A percentile compares a stretch with the other conserved stretches of the same genome.
phyloP scores from a whole-genome alignment of 495 filamentous ascomycete genomes.

The Penicillium coffeae region DNA sequence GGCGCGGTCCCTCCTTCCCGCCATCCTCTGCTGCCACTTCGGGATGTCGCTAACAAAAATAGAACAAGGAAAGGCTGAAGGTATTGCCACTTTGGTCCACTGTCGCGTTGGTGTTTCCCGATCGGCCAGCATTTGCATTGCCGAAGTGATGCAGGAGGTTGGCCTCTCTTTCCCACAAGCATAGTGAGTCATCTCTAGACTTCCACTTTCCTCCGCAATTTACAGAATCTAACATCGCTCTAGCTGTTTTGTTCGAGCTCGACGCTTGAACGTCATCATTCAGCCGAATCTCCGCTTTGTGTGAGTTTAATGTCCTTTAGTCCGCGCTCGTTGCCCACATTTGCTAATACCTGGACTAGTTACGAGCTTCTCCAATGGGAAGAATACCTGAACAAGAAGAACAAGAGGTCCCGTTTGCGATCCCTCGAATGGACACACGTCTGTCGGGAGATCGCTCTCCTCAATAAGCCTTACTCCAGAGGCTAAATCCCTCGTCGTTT shows the following conservation, averaged over 20 bases:
- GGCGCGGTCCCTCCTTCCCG: not conserved
- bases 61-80: slow-evolving; percentile 72
- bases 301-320: slow-evolving; percentile 27
- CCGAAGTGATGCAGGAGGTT: slow-evolving; percentile 84
- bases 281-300: slow-evolving; percentile 67
- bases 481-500: slow-evolving; percentile 4
- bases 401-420: slow-evolving; percentile 49
- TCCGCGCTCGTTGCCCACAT: not conserved
- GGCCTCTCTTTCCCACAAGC: slow-evolving; percentile 83
- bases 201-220: not conserved
- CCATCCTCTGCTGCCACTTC: not conserved
- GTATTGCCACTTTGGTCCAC: slow-evolving; percentile 88
- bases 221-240: slow-evolving; percentile 13
- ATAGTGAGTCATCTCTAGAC: slow-evolving; percentile 55
- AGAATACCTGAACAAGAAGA: slow-evolving; percentile 53
- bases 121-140: slow-evolving; percentile 96
- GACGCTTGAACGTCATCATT: slow-evolving; percentile 75
- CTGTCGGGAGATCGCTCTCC: slow-evolving; percentile 82
- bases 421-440: slow-evolving; percentile 91
- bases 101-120: slow-evolving; percentile 94
- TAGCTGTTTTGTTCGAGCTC: slow-evolving; percentile 87
- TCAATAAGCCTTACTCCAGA: slow-evolving; percentile 89
- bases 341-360: slow-evolving; percentile 23
- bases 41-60: slow-evolving; percentile 7
- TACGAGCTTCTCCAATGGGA: slow-evolving; percentile 89